Evolutionary conservation across 768 basidiomycete species (phyloP).

Genomic region (Plicaturopsis crispa): DNA sequence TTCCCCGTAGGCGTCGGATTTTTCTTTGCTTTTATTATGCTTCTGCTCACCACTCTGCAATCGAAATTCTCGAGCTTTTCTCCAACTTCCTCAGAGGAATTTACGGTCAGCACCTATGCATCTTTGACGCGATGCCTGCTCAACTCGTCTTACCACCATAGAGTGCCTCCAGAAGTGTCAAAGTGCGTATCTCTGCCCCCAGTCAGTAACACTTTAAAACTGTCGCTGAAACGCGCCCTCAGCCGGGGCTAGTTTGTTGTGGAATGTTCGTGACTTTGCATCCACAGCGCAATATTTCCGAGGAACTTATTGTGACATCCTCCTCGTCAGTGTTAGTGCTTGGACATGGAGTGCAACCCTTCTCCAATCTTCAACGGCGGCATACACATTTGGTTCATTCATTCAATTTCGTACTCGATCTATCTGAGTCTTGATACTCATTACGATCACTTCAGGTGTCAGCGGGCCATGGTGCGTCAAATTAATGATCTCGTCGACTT

Average conservation of each 20-base stretch:
- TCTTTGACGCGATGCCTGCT: not conserved
- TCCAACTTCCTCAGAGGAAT: conserved; percentile 39
- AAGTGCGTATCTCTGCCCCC: conserved; percentile 17
- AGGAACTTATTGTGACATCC: conserved; percentile 1
- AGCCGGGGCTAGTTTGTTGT: conserved; percentile 43
- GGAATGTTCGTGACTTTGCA: conserved; percentile 38
- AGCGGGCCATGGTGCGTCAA: conserved; percentile 37
- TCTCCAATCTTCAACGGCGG: conserved; percentile 44
- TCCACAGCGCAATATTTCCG: too few relatives aligned
- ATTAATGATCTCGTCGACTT: not conserved
- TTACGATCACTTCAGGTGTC: conserved; percentile 25
- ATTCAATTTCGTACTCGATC: too few relatives aligned
- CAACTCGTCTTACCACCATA: conserved; percentile 7
- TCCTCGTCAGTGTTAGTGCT: conserved; percentile 34
- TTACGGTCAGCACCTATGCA: conserved; percentile 27
- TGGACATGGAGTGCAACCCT: conserved; percentile 55
- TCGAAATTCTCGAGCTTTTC: conserved; percentile 37
- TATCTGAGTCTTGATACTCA: not conserved
- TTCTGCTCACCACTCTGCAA: conserved; percentile 37
- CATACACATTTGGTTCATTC: conserved; percentile 45
- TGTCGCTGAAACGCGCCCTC: too few relatives aligned
- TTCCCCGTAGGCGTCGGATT: conserved; percentile 34
- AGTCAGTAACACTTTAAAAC: not conserved
- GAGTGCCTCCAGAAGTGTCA: conserved; percentile 40
- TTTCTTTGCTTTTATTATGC: conserved; percentile 42